Evolutionary conservation across 1,284 basidiomycete genomes (phyloP).

Genomic region (Trichosporon sp.): DNA sequence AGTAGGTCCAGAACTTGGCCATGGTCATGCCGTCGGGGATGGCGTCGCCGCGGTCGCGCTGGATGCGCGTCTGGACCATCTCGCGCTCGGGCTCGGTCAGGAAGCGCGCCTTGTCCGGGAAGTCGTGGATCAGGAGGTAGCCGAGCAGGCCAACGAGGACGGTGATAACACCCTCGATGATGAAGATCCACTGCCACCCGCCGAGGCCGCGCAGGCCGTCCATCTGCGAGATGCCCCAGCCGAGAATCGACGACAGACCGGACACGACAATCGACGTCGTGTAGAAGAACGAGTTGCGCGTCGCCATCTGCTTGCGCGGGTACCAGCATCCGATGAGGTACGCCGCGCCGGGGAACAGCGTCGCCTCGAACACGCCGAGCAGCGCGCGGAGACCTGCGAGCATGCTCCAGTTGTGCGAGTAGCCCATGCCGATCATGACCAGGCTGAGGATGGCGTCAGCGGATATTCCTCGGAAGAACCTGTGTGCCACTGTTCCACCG

Average conservation of each 20-base stretch:
- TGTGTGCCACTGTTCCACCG: no score
- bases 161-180: conserved; percentile 18
- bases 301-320: conserved; percentile 50
- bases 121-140: conserved; percentile 14
- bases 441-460: conserved; percentile 19
- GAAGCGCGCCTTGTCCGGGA: conserved; percentile 18
- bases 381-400: conserved; percentile 36
- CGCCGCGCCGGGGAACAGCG: conserved; percentile 45
- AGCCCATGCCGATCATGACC: conserved; percentile 48
- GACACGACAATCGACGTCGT: conserved; percentile 21
- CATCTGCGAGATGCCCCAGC: conserved; percentile 12
- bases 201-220: conserved; percentile 7
- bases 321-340: conserved; percentile 52
- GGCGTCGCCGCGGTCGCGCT: conserved; percentile 40
- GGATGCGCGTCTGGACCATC: conserved; percentile 15
- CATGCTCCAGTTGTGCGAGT: conserved; percentile 31
- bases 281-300: conserved; percentile 43
- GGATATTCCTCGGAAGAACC: not conserved
- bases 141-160: conserved; percentile 10
- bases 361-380: conserved; percentile 41
- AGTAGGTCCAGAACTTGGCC: conserved; percentile 41
- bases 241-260: conserved; percentile 8
- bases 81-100: conserved; percentile 11
- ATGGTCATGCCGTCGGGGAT: conserved; percentile 45
- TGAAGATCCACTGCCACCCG: conserved; percentile 22